Percentiles rank a stretch among this genome's conserved stretches.
phyloP scores from a whole-genome alignment of 2,329 filamentous ascomycete species.

The Myriangium duriaei region DNA sequence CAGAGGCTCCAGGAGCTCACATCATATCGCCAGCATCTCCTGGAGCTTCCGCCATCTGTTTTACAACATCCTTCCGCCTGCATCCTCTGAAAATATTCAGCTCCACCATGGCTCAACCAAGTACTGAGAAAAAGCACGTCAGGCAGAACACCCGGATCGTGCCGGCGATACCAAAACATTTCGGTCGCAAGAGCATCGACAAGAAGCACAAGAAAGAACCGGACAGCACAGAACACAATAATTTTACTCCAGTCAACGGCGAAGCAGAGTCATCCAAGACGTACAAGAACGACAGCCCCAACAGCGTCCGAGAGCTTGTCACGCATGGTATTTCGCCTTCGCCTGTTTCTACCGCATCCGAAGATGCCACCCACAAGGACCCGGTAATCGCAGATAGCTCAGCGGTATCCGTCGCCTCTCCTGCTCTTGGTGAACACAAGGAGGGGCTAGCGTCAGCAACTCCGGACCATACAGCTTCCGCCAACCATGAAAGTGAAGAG shows the following conservation, averaged over 20 bases:
- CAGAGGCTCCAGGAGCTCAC: constrained; percentile 8
- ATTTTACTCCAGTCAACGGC: background rate
- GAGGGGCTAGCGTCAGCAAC: no score
- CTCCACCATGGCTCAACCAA: background rate
- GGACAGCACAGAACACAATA: background rate
- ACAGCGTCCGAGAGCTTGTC: background rate
- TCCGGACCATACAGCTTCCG: background rate
- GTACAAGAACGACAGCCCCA: background rate
- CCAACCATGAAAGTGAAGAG: background rate
- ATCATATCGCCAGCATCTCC: constrained; percentile 2
- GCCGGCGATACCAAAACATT: constrained; percentile 6
- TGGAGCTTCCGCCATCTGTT: constrained; percentile 6
- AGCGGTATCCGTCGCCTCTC: no score
- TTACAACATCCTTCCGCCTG: background rate
- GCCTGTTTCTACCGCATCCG: background rate
- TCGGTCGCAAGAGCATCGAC: constrained; percentile 2
- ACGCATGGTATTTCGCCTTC: background rate
- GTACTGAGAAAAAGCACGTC: constrained; percentile 2
- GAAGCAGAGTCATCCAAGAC: background rate
- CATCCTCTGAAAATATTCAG: background rate
- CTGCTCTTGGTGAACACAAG: background rate
- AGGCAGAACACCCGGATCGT: constrained; percentile 8
- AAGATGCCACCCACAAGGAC: background rate
- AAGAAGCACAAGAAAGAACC: background rate
- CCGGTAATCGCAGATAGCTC: background rate